Conservation (phyloP, 176 grass and related monocot species). For the Triticum dicoccoides region DNA sequence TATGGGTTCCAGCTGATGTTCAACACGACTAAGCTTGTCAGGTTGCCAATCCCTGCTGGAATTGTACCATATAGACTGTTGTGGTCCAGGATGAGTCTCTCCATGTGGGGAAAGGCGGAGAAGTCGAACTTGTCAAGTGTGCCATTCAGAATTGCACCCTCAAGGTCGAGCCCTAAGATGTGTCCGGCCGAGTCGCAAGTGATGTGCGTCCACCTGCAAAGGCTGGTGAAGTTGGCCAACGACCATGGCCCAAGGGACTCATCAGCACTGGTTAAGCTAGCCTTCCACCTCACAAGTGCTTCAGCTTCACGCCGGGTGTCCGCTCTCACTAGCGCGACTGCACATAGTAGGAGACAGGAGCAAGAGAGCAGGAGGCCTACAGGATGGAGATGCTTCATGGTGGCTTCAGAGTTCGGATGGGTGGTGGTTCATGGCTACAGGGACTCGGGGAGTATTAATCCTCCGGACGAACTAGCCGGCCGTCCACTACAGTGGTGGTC, state of each 20-base stretch:
- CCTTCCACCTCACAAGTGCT: not conserved
- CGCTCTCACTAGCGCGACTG: not conserved
- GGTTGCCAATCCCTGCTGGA: not conserved
- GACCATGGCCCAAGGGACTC: not conserved
- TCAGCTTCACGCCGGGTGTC: not conserved
- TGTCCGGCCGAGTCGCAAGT: not conserved
- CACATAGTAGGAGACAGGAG: too few relatives aligned
- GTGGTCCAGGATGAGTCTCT: rapidly evolving
- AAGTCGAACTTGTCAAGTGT: not conserved
- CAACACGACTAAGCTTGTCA: not conserved
- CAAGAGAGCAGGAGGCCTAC: not conserved
- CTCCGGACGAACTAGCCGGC: not conserved
- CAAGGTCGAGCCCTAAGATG: not conserved
- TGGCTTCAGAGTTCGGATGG: too few relatives aligned
- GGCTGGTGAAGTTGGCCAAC: not conserved
- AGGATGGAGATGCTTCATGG: not conserved
- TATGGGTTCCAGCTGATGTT: rapidly evolving
- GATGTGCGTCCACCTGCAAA: not conserved
- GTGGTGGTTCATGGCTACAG: too few relatives aligned
- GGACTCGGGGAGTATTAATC: too few relatives aligned
- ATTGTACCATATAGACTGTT: not conserved
- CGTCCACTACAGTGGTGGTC: not conserved
- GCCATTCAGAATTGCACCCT: not conserved
- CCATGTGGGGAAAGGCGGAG: not conserved
- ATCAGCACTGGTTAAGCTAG: not conserved